A percentile compares a stretch with the other conserved stretches of the same genome.
These are phyloP conservation scores for Thalassiosira profunda DNA, from an alignment of 108 stramenopile genomes.

Conservation along the genomic window DNA sequence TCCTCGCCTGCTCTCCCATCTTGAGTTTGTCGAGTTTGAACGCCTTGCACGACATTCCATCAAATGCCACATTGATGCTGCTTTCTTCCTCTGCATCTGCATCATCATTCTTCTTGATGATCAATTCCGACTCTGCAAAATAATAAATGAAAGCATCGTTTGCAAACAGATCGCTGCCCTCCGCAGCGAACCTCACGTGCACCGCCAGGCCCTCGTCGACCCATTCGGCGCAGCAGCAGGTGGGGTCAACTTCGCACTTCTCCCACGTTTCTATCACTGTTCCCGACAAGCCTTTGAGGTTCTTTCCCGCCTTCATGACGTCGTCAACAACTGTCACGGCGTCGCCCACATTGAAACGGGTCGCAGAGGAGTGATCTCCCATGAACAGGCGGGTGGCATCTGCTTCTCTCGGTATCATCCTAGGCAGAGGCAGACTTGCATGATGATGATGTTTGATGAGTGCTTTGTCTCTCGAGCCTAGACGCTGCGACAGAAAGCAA, in stretches of 20 bases:
- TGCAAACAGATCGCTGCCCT: conserved; percentile 3
- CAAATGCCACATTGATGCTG: conserved; percentile 28
- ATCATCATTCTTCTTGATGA: conserved; percentile 20
- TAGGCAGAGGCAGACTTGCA: no score
- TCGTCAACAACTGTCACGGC: conserved; percentile 59
- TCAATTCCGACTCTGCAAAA: conserved; percentile 76
- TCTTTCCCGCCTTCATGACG: conserved; percentile 52
- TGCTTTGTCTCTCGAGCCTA: no score
- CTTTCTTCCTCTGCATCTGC: neutral
- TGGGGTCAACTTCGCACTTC: conserved; percentile 88
- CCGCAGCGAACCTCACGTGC: conserved; percentile 52
- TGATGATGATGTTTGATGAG: no score
- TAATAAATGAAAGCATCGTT: conserved; percentile 54
- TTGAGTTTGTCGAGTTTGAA: conserved; percentile 55
- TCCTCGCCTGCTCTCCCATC: conserved; percentile 34
- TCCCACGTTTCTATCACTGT: conserved; percentile 81
- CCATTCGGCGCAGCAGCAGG: conserved; percentile 87
- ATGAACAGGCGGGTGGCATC: conserved; percentile 48
- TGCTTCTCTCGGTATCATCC: no score
- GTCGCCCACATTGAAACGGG: conserved; percentile 66
- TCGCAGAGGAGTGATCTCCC: conserved; percentile 64
- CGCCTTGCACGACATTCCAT: conserved; percentile 51
- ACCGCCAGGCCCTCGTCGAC: conserved; percentile 70
- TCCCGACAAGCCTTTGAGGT: conserved; percentile 57
- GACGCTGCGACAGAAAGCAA: no score